These are phyloP conservation scores for Umbelopsis sp. DNA, from an alignment of 371 early-diverging fungal species.

Conservation along the genomic window DNA sequence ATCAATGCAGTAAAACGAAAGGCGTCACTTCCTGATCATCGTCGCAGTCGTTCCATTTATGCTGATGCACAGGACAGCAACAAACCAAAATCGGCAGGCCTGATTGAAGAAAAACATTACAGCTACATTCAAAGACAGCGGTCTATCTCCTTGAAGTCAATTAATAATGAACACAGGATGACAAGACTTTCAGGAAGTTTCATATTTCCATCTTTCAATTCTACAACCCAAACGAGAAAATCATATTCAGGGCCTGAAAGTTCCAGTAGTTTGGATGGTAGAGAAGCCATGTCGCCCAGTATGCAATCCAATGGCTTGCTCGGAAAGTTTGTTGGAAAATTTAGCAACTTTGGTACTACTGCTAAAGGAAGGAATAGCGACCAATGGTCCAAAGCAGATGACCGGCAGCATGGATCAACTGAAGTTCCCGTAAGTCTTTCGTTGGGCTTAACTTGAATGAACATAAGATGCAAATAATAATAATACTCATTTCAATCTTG, in stretches of 20 bases:
- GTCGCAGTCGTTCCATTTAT: background rate
- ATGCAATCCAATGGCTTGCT: background rate
- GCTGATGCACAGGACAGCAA: background rate
- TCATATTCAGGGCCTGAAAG: background rate
- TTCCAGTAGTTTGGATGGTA: background rate
- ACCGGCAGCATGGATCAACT: background rate
- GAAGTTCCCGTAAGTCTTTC: background rate
- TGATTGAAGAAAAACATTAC: background rate
- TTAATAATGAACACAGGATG: background rate
- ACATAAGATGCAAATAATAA: too few species aligned
- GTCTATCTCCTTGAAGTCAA: background rate
- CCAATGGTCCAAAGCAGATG: background rate
- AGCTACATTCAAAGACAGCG: slow-evolving; percentile 1
- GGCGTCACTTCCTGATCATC: slow-evolving; percentile 18
- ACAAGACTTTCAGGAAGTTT: slow-evolving; percentile 2
- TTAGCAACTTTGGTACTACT: background rate
- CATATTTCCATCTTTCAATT: slow-evolving; percentile 9
- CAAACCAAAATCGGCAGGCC: slow-evolving; percentile 5
- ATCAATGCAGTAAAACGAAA: slow-evolving; percentile 18
- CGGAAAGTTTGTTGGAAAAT: slow-evolving; percentile 10
- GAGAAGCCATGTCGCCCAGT: background rate
- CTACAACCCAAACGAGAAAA: background rate
- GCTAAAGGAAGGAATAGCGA: background rate
- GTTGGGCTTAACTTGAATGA: too few species aligned
- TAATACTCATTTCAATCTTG: background rate